Evolutionary conservation across 768 basidiomycete genomes (phyloP), one percentile per base, ranked within the genome.

Genomic region (Punctularia strigosozonata): DNA sequence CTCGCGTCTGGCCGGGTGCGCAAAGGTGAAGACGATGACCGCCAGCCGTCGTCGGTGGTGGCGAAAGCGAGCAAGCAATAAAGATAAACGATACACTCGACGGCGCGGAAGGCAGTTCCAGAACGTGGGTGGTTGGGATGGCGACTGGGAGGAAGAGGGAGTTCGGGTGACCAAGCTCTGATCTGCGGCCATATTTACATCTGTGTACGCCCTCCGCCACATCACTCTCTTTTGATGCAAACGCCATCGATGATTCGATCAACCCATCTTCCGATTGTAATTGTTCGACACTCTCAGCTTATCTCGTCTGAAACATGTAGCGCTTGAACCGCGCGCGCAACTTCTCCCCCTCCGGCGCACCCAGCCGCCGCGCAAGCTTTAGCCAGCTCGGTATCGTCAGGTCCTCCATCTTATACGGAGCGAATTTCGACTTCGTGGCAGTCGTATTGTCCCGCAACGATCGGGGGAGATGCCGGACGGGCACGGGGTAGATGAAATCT

Each of bases 361-460:
- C 75, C 45, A 92, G 52, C 52, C 66, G 59, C 50, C 73, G 71
- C 42, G 72, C 86, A 34, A 90, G 65, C 44, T 60, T 62, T 37
- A 84, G 57, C 77, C 83, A 92, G 39, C 75, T 76, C 41, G 63
- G 56, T 25, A 92, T 76, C 46, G 87, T 91, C 62, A 92, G 62
- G 53, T 92, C 88, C 39, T 43, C 46, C 74, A 92, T 65, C 47
- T 50, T 56, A 58, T 87, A 94, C 33, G 86, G 84, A 41, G 77
- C 71, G 42, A 69, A 77, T 49, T 65, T 68, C 41, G 62, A 63
- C 52, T 63, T 64, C 49, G 61, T 65, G 46, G 50, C 51, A 40
- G 57, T 64, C 43, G 52, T 54, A 30, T 63, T 55, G n/a, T n/a
- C n/a, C 31, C 61, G 61, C 51, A 81, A 56, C 38, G 60, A 55